These are phyloP conservation scores for Schoenoplectus tabernaemontani DNA, from an alignment of 202 grass and related monocot species.

Conservation along the genomic window DNA sequence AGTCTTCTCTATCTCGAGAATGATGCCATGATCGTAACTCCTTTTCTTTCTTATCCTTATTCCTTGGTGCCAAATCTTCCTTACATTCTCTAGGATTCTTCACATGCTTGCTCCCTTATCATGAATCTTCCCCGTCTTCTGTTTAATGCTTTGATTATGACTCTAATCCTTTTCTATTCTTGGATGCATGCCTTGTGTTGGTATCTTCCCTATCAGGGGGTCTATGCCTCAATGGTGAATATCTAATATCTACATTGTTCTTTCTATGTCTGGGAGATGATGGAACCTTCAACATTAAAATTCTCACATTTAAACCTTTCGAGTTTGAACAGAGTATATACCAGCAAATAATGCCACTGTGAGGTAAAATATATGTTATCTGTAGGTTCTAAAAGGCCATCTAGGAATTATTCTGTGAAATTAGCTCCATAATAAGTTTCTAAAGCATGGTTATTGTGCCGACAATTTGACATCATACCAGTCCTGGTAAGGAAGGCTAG, in stretches of 20 bases:
- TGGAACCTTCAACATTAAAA: slow-evolving; percentile 38
- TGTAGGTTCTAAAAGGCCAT: neutral
- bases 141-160: slow-evolving; percentile 13
- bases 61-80: slow-evolving; percentile 9
- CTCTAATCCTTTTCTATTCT: slow-evolving; percentile 1
- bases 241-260: slow-evolving; percentile 24
- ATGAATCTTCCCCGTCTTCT: slow-evolving; percentile 23
- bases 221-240: slow-evolving; percentile 40
- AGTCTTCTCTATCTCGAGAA: slow-evolving; percentile 32
- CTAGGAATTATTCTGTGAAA: neutral
- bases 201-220: no score
- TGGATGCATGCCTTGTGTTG: no score
- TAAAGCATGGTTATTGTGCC: neutral
- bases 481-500: neutral
- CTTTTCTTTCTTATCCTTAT: slow-evolving; percentile 41
- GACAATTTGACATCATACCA: neutral
- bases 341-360: neutral
- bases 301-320: neutral
- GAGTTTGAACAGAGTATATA: neutral
- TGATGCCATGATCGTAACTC: slow-evolving; percentile 26
- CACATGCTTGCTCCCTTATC: slow-evolving; percentile 24
- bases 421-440: neutral
- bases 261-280: slow-evolving; percentile 45
- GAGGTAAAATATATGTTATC: neutral
- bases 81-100: neutral